Conservation (phyloP, 2,329 filamentous ascomycete species). For the Xylaria sp. region DNA sequence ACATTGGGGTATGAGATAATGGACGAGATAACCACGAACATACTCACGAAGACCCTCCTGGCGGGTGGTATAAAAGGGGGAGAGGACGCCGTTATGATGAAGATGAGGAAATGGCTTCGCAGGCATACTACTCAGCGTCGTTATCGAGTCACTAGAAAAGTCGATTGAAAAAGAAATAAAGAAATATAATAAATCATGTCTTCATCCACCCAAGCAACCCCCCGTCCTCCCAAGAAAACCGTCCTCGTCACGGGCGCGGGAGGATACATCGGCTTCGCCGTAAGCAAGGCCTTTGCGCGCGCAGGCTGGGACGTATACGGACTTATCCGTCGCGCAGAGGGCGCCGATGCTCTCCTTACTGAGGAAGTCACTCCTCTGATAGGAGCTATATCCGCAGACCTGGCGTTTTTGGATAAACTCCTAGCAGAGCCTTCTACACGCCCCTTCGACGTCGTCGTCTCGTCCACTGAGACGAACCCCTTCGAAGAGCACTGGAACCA, state of each 20-base stretch:
- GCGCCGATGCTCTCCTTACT: conserved; percentile 45
- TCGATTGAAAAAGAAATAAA: not conserved
- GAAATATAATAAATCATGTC: not conserved
- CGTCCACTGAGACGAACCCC: conserved; percentile 53
- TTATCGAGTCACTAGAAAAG: not conserved
- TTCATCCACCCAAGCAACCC: conserved; percentile 7
- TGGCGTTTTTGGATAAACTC: conserved; percentile 36
- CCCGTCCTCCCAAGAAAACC: conserved; percentile 37
- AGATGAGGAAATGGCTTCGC: not conserved
- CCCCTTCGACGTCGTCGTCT: conserved; percentile 56
- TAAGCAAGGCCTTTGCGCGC: conserved; percentile 56
- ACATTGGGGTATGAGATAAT: not conserved
- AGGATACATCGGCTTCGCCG: conserved; percentile 59
- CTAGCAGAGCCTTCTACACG: conserved; percentile 40
- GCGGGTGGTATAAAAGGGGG: conserved; percentile 5
- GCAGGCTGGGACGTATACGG: conserved; percentile 59
- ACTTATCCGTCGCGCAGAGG: conserved; percentile 52
- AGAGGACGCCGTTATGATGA: not conserved
- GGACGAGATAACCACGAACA: not conserved
- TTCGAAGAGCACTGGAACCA: conserved; percentile 55
- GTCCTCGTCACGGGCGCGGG: conserved; percentile 61
- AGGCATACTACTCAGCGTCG: not conserved
- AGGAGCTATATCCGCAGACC: conserved; percentile 50
- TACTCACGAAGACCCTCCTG: not conserved
- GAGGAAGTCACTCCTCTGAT: conserved; percentile 55